phyloP scores from a whole-genome alignment of 148 eudicot genomes.

The Chenopodium suecicum region DNA sequence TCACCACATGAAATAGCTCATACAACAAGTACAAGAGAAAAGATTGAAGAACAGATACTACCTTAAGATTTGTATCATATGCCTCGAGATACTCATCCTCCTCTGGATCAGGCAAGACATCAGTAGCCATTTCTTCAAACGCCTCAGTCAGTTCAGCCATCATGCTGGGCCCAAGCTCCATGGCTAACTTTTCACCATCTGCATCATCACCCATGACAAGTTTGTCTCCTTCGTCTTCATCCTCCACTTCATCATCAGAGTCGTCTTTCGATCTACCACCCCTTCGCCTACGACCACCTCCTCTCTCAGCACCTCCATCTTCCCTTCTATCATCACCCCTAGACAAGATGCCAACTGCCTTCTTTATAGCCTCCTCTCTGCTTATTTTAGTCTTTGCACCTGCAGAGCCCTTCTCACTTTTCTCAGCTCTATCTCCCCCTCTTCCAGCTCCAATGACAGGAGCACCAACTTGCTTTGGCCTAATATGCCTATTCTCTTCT shows the following conservation, averaged over 20 bases:
- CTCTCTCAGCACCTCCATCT: constrained; percentile 26
- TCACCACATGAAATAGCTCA: constrained; percentile 1
- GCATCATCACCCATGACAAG: constrained; percentile 38
- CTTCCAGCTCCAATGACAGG: not conserved
- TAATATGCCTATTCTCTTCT: constrained; percentile 60
- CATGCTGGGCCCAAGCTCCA: constrained; percentile 54
- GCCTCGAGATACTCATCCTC: constrained; percentile 68
- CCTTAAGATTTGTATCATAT: constrained; percentile 61
- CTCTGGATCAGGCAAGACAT: constrained; percentile 58
- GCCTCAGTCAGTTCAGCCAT: constrained; percentile 57
- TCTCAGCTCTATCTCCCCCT: constrained; percentile 15
- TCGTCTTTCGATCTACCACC: constrained; percentile 14
- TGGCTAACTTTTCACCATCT: constrained; percentile 56
- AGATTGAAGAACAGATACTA: constrained; percentile 9
- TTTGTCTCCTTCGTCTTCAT: constrained; percentile 29
- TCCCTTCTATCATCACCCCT: constrained; percentile 18
- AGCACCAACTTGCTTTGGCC: constrained; percentile 23
- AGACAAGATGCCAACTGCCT: constrained; percentile 33
- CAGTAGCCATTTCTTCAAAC: constrained; percentile 52
- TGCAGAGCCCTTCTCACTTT: constrained; percentile 7
- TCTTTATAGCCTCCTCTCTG: constrained; percentile 38
- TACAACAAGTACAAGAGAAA: not conserved
- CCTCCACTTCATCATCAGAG: constrained; percentile 22
- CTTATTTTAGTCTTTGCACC: constrained; percentile 27
- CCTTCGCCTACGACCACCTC: constrained; percentile 32